Conservation (phyloP, 345 rosid genomes). For the Odontarrhena argentea region DNA sequence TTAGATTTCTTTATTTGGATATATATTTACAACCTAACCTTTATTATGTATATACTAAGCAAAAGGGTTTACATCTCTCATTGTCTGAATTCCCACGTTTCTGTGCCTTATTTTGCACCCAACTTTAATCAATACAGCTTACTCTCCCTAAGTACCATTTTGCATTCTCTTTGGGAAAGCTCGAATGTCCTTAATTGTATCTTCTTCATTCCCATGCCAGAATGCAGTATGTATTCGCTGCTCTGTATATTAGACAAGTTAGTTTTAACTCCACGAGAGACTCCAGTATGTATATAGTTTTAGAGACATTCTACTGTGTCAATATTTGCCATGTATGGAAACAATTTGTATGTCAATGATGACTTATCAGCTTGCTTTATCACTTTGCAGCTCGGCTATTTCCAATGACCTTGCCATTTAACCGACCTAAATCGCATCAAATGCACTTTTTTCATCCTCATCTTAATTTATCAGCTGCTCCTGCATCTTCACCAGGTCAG, state of each 20-base stretch:
- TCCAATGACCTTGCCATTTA: constrained; percentile 48
- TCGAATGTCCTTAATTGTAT: no score
- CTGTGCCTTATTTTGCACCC: constrained; percentile 20
- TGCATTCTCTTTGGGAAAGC: no score
- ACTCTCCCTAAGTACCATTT: no score
- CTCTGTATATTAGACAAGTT: neutral
- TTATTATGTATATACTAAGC: constrained; percentile 33
- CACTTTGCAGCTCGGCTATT: constrained; percentile 55
- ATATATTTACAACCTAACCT: constrained; percentile 22
- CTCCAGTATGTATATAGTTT: neutral
- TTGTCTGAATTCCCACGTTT: neutral
- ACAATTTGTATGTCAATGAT: constrained; percentile 22
- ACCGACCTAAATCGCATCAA: constrained; percentile 43
- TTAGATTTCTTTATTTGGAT: constrained; percentile 35
- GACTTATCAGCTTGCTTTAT: constrained; percentile 29
- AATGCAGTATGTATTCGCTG: no score
- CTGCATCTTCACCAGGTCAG: constrained; percentile 53
- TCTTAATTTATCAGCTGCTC: constrained; percentile 48
- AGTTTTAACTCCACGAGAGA: constrained; percentile 8
- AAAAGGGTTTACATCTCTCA: constrained; percentile 12
- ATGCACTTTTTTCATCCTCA: constrained; percentile 44
- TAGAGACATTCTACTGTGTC: neutral
- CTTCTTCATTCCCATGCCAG: no score
- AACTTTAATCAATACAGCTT: neutral
- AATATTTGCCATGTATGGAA: constrained; percentile 4